Percentiles rank a stretch among this genome's conserved stretches.
Conservation (phyloP, 2,329 filamentous ascomycete species). For the Volutella citrinella region DNA sequence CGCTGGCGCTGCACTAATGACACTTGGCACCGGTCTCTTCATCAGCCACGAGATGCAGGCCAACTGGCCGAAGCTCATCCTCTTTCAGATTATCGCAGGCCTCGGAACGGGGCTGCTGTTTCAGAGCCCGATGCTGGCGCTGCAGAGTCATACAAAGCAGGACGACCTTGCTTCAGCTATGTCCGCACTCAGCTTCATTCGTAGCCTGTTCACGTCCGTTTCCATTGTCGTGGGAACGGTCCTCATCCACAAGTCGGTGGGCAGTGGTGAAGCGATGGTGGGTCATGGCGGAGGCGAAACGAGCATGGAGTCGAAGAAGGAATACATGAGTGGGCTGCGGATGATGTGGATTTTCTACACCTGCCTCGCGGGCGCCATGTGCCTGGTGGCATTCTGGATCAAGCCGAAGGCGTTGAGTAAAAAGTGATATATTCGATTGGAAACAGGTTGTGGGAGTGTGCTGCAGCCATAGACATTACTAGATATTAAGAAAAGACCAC, state of each 20-base stretch:
- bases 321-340: constrained; percentile 15
- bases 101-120: constrained; percentile 66
- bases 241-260: constrained; percentile 55
- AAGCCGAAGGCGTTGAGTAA: constrained; percentile 8
- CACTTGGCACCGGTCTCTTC: constrained; percentile 62
- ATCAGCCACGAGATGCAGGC: constrained; percentile 55
- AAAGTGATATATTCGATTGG: constrained; percentile 1
- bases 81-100: constrained; percentile 60
- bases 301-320: constrained; percentile 9
- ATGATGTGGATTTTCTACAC: constrained; percentile 22
- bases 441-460: no score
- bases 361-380: constrained; percentile 11
- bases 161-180: constrained; percentile 65
- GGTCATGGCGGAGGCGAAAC: constrained; percentile 6
- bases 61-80: constrained; percentile 52
- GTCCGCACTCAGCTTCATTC: constrained; percentile 62
- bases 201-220: constrained; percentile 64
- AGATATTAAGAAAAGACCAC: no score
- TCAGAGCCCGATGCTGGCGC: constrained; percentile 65
- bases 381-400: constrained; percentile 12
- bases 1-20: constrained; percentile 56
- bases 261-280: constrained; percentile 13
- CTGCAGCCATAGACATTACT: no score
- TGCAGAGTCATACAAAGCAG: constrained; percentile 61
- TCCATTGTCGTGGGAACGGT: constrained; percentile 71